These are phyloP conservation scores for Auricularia sp. DNA, from an alignment of 768 basidiomycete genomes.

Conservation along the genomic window DNA sequence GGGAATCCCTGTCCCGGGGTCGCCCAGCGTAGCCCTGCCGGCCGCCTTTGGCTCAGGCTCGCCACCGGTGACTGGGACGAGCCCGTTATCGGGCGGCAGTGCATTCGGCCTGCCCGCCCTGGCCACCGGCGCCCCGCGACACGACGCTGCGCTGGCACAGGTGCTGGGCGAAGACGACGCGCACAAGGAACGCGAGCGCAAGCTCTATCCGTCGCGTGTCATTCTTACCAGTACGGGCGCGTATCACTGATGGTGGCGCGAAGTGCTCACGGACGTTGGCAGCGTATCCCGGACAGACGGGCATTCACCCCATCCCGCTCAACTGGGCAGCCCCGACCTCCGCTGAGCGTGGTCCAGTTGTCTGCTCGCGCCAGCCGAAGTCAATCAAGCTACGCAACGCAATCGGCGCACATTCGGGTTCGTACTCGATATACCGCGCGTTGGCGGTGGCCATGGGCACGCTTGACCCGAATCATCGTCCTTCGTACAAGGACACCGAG, in stretches of 20 bases:
- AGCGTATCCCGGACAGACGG: constrained; percentile 89
- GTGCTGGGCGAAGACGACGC: not conserved
- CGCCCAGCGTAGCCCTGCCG: not conserved
- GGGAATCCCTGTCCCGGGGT: not conserved
- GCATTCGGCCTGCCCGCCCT: not conserved
- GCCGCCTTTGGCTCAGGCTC: not conserved
- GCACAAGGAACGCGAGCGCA: constrained; percentile 48
- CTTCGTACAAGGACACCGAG: constrained; percentile 73
- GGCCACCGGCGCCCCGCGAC: not conserved
- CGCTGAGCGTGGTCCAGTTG: constrained; percentile 66
- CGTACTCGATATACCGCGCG: constrained; percentile 91
- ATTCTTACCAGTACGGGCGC: constrained; percentile 58
- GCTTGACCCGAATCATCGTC: constrained; percentile 68
- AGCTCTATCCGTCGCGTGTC: constrained; percentile 74
- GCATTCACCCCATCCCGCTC: constrained; percentile 70
- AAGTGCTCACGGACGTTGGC: constrained; percentile 4
- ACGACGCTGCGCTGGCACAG: not conserved
- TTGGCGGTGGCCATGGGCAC: constrained; percentile 86
- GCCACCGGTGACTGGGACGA: not conserved
- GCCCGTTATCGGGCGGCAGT: not conserved
- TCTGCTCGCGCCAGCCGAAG: constrained; percentile 75
- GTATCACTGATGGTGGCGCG: constrained; percentile 10
- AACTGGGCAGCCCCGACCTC: constrained; percentile 71
- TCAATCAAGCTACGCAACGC: constrained; percentile 89
- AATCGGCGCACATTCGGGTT: constrained; percentile 87